A percentile compares a stretch with the other conserved stretches of the same genome.
Conservation (phyloP, 768 basidiomycete genomes). For the Inosperma sp. region DNA sequence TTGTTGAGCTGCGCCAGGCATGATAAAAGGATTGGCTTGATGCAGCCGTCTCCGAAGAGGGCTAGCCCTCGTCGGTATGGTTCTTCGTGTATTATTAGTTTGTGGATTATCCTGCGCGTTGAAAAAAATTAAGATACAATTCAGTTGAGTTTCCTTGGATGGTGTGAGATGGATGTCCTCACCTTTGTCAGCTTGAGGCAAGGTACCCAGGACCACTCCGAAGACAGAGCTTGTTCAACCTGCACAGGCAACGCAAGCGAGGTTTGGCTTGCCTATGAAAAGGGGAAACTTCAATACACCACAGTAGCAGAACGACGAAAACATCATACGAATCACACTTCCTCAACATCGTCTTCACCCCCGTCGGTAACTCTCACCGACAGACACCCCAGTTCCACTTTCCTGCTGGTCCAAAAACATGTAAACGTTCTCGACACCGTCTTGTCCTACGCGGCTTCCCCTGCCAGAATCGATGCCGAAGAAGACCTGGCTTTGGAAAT, state of each 20-base stretch:
- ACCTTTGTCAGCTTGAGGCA: slow-evolving; percentile 84
- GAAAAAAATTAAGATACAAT: background rate
- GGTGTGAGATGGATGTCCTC: slow-evolving; percentile 17
- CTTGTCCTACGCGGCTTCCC: slow-evolving; percentile 76
- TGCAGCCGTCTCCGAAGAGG: slow-evolving; percentile 65
- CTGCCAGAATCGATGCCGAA: slow-evolving; percentile 98
- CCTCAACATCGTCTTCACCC: slow-evolving; percentile 85
- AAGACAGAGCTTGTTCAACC: slow-evolving; percentile 30
- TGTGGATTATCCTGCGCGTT: slow-evolving; percentile 66
- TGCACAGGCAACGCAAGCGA: slow-evolving; percentile 15
- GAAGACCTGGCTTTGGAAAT: slow-evolving; percentile 91
- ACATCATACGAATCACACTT: slow-evolving; percentile 89
- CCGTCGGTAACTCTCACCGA: slow-evolving; percentile 75
- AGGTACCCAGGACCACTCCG: slow-evolving; percentile 33
- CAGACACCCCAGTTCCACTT: slow-evolving; percentile 53
- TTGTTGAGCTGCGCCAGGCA: slow-evolving; percentile 42
- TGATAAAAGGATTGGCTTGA: slow-evolving; percentile 46
- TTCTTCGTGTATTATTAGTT: slow-evolving; percentile 83
- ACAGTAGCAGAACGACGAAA: slow-evolving; percentile 73
- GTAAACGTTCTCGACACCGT: slow-evolving; percentile 90
- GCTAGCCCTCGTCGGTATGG: slow-evolving; percentile 87
- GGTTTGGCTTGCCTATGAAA: slow-evolving; percentile 16
- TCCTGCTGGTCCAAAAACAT: slow-evolving; percentile 85
- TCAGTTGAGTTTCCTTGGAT: too few relatives aligned
- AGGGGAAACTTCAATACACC: slow-evolving; percentile 32